A percentile compares a stretch with the other conserved stretches of the same genome.
Evolutionary conservation across 2,329 filamentous ascomycete genomes (phyloP).

Genomic region (Trichophyton simii): DNA sequence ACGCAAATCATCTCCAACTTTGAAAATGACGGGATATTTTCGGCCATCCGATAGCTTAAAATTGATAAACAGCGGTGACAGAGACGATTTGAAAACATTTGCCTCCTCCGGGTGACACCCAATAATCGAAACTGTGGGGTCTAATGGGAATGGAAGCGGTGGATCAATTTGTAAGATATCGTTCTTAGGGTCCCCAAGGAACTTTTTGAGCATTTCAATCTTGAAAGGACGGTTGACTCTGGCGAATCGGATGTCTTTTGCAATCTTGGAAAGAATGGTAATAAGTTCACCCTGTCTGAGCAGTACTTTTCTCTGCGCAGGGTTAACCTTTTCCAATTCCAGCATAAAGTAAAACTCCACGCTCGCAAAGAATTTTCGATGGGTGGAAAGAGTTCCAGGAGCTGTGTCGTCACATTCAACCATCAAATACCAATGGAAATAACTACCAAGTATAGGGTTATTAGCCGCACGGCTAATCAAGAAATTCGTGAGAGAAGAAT

Average conservation of each 20-base stretch:
- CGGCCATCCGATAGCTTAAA: slow-evolving; percentile 69
- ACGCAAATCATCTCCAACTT: slow-evolving; percentile 87
- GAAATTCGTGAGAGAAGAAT: slow-evolving; percentile 81
- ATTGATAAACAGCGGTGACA: slow-evolving; percentile 80
- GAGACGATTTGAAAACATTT: slow-evolving; percentile 86
- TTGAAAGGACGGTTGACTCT: slow-evolving; percentile 68
- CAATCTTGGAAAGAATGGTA: slow-evolving; percentile 73
- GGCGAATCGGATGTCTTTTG: slow-evolving; percentile 72
- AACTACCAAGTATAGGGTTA: slow-evolving; percentile 86
- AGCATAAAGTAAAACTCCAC: slow-evolving; percentile 95
- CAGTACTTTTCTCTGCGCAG: slow-evolving; percentile 61
- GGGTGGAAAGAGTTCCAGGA: slow-evolving; percentile 58
- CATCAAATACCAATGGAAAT: slow-evolving; percentile 97
- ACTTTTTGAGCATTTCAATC: slow-evolving; percentile 70
- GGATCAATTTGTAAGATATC: slow-evolving; percentile 74
- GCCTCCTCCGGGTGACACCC: slow-evolving; percentile 75
- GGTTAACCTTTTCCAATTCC: slow-evolving; percentile 63
- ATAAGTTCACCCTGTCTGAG: slow-evolving; percentile 82
- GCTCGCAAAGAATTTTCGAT: slow-evolving; percentile 77
- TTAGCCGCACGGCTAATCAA: slow-evolving; percentile 75
- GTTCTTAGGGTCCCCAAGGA: slow-evolving; percentile 77
- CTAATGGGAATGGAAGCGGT: slow-evolving; percentile 74
- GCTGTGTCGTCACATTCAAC: slow-evolving; percentile 85
- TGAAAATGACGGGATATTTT: slow-evolving; percentile 90
- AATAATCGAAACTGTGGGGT: slow-evolving; percentile 66